These are phyloP conservation scores for Symbiodinium pilosum DNA, from an alignment of 73 alveolate genomes.

Conservation along the genomic window DNA sequence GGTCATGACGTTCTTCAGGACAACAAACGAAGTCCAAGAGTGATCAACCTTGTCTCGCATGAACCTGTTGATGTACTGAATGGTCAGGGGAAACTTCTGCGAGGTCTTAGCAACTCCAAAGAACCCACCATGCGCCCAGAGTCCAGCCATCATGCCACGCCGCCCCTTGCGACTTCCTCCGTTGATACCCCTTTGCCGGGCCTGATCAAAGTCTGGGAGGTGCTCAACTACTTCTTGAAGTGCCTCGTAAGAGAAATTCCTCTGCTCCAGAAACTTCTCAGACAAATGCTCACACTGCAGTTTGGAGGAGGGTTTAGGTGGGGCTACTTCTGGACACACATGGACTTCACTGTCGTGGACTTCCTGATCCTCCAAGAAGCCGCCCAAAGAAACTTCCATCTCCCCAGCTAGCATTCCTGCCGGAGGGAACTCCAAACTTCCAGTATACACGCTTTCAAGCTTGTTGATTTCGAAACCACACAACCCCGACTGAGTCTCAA, in stretches of 20 bases:
- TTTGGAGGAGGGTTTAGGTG: not conserved
- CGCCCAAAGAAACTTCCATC: not conserved
- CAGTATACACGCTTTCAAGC: not conserved
- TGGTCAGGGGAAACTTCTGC: too few species aligned
- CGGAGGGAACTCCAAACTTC: not conserved
- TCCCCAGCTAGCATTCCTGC: not conserved
- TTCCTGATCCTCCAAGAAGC: not conserved
- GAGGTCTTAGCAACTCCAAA: too few species aligned
- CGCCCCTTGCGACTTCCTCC: too few species aligned
- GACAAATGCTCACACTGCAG: not conserved
- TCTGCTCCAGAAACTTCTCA: not conserved
- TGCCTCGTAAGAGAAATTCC: not conserved
- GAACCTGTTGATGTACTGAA: too few species aligned
- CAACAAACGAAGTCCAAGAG: too few species aligned
- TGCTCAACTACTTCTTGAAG: not conserved
- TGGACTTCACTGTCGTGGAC: not conserved
- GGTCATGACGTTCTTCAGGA: too few species aligned
- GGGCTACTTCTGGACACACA: not conserved
- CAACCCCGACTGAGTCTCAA: not conserved
- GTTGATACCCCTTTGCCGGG: constrained; percentile 20
- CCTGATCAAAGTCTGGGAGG: not conserved
- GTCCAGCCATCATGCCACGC: too few species aligned
- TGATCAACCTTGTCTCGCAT: too few species aligned
- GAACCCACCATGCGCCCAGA: too few species aligned
- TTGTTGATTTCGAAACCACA: not conserved